Base-by-base conservation (phyloP, 345 rosid genomes). In the Populus euphratica region DNA sequence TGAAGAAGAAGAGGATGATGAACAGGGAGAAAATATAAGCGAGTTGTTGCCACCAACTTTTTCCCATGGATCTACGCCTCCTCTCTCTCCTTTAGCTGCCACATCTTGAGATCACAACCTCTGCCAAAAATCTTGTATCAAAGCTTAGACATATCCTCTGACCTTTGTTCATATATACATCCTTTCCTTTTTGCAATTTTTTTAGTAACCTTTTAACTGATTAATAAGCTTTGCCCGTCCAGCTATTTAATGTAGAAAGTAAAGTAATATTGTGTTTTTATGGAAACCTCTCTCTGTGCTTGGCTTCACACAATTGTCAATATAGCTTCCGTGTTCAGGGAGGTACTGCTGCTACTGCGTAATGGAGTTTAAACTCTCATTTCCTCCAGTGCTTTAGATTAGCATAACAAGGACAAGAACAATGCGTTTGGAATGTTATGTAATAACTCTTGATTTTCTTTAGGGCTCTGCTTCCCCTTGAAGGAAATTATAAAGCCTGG, bases 1-100 rank as follows among this genome's bases (percentile, higher is more conserved):
- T 38, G 96, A 91, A 64, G 97, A 92, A 36, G 95, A 88, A 6
- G 94, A 88, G 25, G 88, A 78, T 4, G 63, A 27, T 12, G 82
- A 41, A n/a, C 43, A 49, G 11, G 82, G 54, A 25, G 81, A 81
- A 54, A 86, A 70, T n/a, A 65, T 73, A 84, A 70, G 68, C 68
- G 82, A 78, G 23, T 43, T 80, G 47, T 31, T 86, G 17, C 75
- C 65, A 1, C 77, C 77, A 67, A 75, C 74, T 76, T 81, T 83
- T 75, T 81, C 88, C 68, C 72, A 73, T 6, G 96, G 88, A 80
- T 75, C 77, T 33, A 69, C 76, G 73, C 70, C 82, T 31, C 29
- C 66, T 8, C 78, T 73, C n/a, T 84, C 87, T 62, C 77, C 90
- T 21, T 13, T 88, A 63, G 84, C 96, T 68, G 94, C 97, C 70